A percentile compares a stretch with the other conserved stretches of the same genome.
These are phyloP conservation scores for Cyberlindnera maritima DNA, from an alignment of 805 yeast genomes.

Conservation along the genomic window DNA sequence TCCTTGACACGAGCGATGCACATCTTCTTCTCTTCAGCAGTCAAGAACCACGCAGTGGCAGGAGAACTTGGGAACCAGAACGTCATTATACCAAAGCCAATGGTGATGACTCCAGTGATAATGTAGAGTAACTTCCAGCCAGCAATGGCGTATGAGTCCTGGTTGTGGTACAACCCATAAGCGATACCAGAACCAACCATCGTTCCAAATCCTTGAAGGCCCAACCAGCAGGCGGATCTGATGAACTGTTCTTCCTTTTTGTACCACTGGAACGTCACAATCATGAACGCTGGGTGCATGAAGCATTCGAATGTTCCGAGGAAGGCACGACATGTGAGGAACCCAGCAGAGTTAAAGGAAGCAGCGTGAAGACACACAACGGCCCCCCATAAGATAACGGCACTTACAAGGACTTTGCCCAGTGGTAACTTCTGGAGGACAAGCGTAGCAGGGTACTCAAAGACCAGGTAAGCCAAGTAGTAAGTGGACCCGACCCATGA, in stretches of 20 bases:
- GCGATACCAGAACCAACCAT: slow-evolving; percentile 51
- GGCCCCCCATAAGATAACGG: slow-evolving; percentile 58
- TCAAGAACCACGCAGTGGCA: slow-evolving; percentile 43
- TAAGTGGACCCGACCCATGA: slow-evolving; percentile 57
- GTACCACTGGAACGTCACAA: slow-evolving; percentile 58
- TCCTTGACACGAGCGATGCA: slow-evolving; percentile 49
- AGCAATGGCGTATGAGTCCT: slow-evolving; percentile 36
- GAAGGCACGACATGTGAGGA: slow-evolving; percentile 44
- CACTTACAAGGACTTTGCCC: slow-evolving; percentile 44
- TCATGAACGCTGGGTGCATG: slow-evolving; percentile 53
- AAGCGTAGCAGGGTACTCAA: slow-evolving; percentile 47
- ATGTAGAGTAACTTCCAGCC: slow-evolving; percentile 63
- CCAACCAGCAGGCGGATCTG: slow-evolving; percentile 42
- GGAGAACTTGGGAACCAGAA: slow-evolving; percentile 59
- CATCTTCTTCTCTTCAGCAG: slow-evolving; percentile 42
- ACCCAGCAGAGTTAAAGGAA: slow-evolving; percentile 30
- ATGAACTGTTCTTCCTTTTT: slow-evolving; percentile 42
- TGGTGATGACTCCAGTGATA: slow-evolving; percentile 57
- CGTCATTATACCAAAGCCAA: slow-evolving; percentile 45
- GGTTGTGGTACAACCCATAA: slow-evolving; percentile 44
- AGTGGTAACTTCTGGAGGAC: slow-evolving; percentile 55
- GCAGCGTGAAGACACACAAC: slow-evolving; percentile 50
- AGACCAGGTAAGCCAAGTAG: slow-evolving; percentile 59
- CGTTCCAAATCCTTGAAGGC: slow-evolving; percentile 44
- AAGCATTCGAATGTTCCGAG: slow-evolving; percentile 51